phyloP scores from a whole-genome alignment of 768 basidiomycete species.

The Trametes villosa region DNA sequence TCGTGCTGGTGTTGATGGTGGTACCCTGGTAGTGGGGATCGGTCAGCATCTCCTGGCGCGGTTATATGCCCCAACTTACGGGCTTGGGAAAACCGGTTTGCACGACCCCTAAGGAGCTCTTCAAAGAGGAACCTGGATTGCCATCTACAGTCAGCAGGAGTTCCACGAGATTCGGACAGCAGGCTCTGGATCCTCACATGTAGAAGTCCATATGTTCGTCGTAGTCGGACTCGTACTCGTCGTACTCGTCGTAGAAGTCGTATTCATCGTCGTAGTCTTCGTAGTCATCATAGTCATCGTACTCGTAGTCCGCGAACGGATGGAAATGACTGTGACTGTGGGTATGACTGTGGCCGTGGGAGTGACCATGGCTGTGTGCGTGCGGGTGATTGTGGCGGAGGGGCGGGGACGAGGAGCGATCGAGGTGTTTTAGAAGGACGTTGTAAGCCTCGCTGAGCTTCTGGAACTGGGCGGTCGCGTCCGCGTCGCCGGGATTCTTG shows the following conservation, averaged over 20 bases:
- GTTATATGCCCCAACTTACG: slow-evolving; percentile 13
- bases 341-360: slow-evolving; percentile 17
- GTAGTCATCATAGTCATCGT: slow-evolving; percentile 43
- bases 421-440: slow-evolving; percentile 58
- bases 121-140: slow-evolving; percentile 52
- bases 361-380: slow-evolving; percentile 8
- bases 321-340: slow-evolving; percentile 25
- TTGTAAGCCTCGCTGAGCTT: slow-evolving; percentile 70
- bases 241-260: slow-evolving; percentile 34
- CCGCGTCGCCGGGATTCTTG: slow-evolving; percentile 69
- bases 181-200: slow-evolving; percentile 40
- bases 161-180: neutral
- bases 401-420: slow-evolving; percentile 39
- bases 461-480: slow-evolving; percentile 74
- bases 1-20: slow-evolving; percentile 28
- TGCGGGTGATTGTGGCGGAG: slow-evolving; percentile 23
- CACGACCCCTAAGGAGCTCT: slow-evolving; percentile 45
- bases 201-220: slow-evolving; percentile 46
- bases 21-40: slow-evolving; percentile 6
- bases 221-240: slow-evolving; percentile 40
- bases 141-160: neutral
- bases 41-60: neutral
- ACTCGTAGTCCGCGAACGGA: slow-evolving; percentile 34
- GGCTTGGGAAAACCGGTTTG: slow-evolving; percentile 27
- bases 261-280: slow-evolving; percentile 42